Base-by-base conservation (phyloP, 2,329 filamentous ascomycete species). In the Clonostachys rosea region DNA sequence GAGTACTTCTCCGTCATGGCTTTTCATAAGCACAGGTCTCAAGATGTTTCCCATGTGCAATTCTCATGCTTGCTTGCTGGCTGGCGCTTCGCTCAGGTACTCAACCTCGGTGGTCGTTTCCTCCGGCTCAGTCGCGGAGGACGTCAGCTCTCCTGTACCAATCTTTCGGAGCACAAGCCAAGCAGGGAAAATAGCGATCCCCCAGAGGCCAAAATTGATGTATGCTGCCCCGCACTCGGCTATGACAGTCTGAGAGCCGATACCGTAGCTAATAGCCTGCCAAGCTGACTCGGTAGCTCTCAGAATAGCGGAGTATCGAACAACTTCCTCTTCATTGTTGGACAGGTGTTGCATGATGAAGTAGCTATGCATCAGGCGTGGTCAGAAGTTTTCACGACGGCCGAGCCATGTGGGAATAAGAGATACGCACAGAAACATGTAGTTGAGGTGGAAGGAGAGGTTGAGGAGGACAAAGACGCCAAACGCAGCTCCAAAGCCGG, bases 361-460 rank as follows among this genome's bases (percentile, higher is more conserved):
- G 24, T 30, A 30, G 24, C 24, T 30, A 30, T 10, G 10, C 9
- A 30, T 30, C 24, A 10, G 24, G 3, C 24, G 24, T 30, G 24
- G 24, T 30, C 24, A 30, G 24, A 30, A 30, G 10, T 30, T 1
- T 30, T 30, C 24, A 30, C 10, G 9, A 1, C 8, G 3, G 24
- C 8, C 9, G 24, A 30, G 24, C 10, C 24, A 30, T 10, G 24
- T 30, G 24, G 4, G 4, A 30, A 30, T 81, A 1, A 77, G 73
- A 11, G 87, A 76, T 46, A 87, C 70, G 56, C 87, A 88, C 62
- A 87, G 86, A 6, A 86, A 63, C 57, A 80, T 72, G 59, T 88
- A 88, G 56, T 87, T 87, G n/a, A 86, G 54, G 58, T 88, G 83
- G 51, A 87, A 87, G 0, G 79, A 76, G n/a, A 76, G 66, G 2